Evolutionary conservation across 495 filamentous ascomycete genomes (phyloP), one percentile per base, ranked within the genome.

Genomic region (Xylaria telfairii): DNA sequence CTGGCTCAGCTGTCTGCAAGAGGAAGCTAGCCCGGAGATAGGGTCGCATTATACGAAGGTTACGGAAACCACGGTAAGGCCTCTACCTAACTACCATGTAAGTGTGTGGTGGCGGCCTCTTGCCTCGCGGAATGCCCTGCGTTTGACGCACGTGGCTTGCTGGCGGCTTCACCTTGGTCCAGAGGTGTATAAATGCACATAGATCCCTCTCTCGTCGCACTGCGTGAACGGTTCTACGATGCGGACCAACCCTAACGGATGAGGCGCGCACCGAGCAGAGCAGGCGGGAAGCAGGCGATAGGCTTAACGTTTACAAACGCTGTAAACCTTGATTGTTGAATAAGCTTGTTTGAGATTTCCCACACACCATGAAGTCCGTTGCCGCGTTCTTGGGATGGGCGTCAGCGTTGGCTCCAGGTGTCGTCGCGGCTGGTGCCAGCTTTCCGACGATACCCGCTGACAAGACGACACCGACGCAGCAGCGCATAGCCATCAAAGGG

Each of bases 391-490:
- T 75, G 46, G 81, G 78, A 72, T 75, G 71, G 53, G 71, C 85
- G 39, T 84, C 86, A n/a, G 39, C 84, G 12, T 39, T 86, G 69
- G 85, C 82, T 24, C 77, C 77, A 15, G 72, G 75, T 44, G 80
- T 73, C 12, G 66, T 81, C 12, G 66, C 81, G 60, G 86, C 85
- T 15, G 74, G 73, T 15, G 83, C 84, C 2, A 84, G 78, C 67
- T 88, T 85, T 74, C 87, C 88, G 24, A 39, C 83, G 10, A 81
- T 83, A n/a, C 88, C 88, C 6, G 63, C 70, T 19, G 88, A 90
- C 74, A 67, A 84, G 77, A 87, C 87, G 12, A 90, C 87, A 2
- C 88, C 88, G 1, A 76, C 82, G 15, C 88, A 89, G 75, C 88
- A 88, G 72, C 86, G 88, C 5, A 76, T 90, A 65, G 84, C 87